A percentile compares a stretch with the other conserved stretches of the same genome.
Conservation (phyloP, 75 land plant genomes). For the Ceratopteris richardii region DNA sequence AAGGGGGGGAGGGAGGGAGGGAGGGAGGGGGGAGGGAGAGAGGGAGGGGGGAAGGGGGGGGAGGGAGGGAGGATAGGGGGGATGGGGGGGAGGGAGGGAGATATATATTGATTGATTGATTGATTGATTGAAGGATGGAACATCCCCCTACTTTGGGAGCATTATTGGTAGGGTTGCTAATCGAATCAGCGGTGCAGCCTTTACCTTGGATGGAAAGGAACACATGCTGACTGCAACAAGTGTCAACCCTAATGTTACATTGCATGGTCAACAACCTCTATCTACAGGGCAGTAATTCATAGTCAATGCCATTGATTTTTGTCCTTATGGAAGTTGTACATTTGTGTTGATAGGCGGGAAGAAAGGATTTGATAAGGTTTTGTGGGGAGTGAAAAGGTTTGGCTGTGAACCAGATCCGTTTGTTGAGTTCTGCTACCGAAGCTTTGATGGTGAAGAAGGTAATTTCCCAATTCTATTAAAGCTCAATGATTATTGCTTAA, state of each 20-base stretch:
- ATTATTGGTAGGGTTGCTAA: constrained; percentile 97
- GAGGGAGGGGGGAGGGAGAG: background rate
- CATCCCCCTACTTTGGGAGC: constrained; percentile 72
- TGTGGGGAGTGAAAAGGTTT: constrained; percentile 66
- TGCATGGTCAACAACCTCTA: constrained; percentile 29
- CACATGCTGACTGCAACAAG: constrained; percentile 30
- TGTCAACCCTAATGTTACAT: constrained; percentile 16
- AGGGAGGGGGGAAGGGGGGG: background rate
- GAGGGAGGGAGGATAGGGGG: background rate
- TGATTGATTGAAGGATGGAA: constrained; percentile 53
- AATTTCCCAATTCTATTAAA: background rate
- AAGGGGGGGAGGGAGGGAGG: constrained; percentile 1
- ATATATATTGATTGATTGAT: background rate
- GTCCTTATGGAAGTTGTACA: too few species aligned
- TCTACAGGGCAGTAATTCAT: too few species aligned
- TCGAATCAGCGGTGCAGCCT: constrained; percentile 73
- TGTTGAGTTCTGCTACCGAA: constrained; percentile 78
- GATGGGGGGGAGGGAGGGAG: background rate
- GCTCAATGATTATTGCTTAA: background rate
- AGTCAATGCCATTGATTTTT: background rate
- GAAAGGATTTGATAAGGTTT: constrained; percentile 77
- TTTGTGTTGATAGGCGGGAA: constrained; percentile 51
- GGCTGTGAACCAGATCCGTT: constrained; percentile 51
- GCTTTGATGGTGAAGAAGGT: constrained; percentile 97
- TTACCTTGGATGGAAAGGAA: constrained; percentile 58